phyloP scores from a whole-genome alignment of 768 basidiomycete genomes.

The Pleurotus citrinopileatus region DNA sequence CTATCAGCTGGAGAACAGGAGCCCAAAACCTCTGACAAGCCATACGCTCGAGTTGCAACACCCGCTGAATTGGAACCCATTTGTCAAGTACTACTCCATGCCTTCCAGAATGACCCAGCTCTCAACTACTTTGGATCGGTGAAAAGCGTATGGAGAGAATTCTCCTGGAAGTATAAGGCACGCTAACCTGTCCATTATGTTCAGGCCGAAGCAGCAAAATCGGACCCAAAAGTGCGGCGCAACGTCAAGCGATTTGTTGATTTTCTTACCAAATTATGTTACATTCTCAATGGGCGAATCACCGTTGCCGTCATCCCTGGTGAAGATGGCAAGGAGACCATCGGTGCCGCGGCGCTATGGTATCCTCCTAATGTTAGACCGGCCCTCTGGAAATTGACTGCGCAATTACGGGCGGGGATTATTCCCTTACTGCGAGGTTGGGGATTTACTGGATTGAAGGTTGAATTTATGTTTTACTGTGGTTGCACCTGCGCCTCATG shows the following conservation, averaged over 20 bases:
- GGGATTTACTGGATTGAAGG: conserved; percentile 8
- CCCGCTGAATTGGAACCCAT: not conserved
- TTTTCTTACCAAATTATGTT: not conserved
- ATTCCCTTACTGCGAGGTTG: conserved; percentile 6
- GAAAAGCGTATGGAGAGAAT: conserved; percentile 8
- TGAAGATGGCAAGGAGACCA: conserved; percentile 9
- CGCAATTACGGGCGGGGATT: conserved; percentile 8
- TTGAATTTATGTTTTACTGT: not conserved
- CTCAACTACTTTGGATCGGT: conserved; percentile 10
- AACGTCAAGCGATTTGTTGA: not conserved
- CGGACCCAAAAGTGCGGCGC: not conserved
- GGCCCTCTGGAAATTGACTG: conserved; percentile 6
- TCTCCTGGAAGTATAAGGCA: not conserved
- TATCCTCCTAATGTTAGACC: conserved; percentile 8
- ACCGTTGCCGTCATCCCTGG: conserved; percentile 8
- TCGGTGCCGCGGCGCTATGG: conserved; percentile 8
- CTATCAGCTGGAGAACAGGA: no score
- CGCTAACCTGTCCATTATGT: not conserved
- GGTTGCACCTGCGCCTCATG: no score
- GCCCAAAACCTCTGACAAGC: not conserved
- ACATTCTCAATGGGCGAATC: conserved; percentile 4
- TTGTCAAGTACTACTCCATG: not conserved
- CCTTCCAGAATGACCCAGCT: conserved; percentile 8
- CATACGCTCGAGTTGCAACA: not conserved
- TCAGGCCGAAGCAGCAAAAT: not conserved